phyloP scores from a whole-genome alignment of 116 monocot genomes.

The Papilionanthe hybrid region DNA sequence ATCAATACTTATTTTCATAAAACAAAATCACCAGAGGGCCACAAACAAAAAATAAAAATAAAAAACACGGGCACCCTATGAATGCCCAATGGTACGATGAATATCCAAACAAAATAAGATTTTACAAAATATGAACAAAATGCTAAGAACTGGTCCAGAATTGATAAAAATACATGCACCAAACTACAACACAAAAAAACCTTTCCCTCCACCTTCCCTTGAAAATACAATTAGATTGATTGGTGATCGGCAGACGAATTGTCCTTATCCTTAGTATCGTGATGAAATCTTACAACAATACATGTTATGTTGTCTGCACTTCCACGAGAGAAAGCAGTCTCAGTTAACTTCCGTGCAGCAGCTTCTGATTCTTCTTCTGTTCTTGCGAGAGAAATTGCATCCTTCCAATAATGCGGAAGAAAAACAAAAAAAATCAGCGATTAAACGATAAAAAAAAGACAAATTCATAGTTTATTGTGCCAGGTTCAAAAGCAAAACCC shows the following conservation, averaged over 20 bases:
- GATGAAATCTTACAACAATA: conserved; percentile 76
- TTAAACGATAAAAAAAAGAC: no score
- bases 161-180: neutral
- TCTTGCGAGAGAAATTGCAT: conserved; percentile 61
- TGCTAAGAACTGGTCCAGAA: neutral
- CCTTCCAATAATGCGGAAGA: conserved; percentile 24
- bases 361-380: conserved; percentile 68
- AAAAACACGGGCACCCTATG: neutral
- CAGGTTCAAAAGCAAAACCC: no score
- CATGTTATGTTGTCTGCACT: conserved; percentile 92
- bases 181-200: neutral
- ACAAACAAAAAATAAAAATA: neutral
- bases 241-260: neutral
- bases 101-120: neutral
- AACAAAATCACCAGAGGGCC: no score
- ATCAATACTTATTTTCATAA: no score
- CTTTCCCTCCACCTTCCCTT: neutral
- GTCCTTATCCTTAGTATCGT: conserved; percentile 13
- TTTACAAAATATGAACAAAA: neutral
- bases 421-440: no score
- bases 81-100: neutral
- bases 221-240: neutral
- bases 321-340: conserved; percentile 71
- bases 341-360: conserved; percentile 68
- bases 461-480: no score